Evolutionary conservation across 345 rosid species (phyloP).

Genomic region (Eutrema heterophyllum): DNA sequence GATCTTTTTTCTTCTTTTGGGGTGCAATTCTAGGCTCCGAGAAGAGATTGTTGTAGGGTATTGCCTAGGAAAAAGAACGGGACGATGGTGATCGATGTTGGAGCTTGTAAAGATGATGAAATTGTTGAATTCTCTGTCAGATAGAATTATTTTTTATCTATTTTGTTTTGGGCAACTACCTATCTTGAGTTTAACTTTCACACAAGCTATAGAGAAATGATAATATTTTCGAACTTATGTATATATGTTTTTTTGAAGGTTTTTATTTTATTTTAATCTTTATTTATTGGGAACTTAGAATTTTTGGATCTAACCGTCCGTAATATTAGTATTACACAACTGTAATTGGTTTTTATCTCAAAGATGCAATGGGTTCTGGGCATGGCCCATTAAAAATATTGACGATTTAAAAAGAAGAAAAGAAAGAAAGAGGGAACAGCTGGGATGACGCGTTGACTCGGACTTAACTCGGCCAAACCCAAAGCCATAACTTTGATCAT

Average conservation of each 20-base stretch:
- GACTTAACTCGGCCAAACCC: neutral
- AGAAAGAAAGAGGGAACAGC: neutral
- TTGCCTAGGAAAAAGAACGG: conserved; percentile 31
- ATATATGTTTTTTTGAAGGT: no score
- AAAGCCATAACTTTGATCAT: neutral
- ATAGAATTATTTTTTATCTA: neutral
- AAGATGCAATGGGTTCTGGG: no score
- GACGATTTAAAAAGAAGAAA: no score
- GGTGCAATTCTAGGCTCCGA: conserved; percentile 38
- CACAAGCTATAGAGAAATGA: neutral
- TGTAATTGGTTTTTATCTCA: no score
- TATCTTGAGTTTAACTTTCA: neutral
- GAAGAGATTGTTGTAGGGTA: conserved; percentile 56
- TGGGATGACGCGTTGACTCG: conserved; percentile 18
- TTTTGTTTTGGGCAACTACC: neutral
- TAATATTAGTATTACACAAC: no score
- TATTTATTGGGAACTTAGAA: no score
- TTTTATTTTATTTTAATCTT: no score
- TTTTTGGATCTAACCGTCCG: no score
- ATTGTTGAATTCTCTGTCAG: conserved; percentile 27
- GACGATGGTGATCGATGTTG: conserved; percentile 41
- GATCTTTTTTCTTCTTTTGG: neutral
- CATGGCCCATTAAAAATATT: no score
- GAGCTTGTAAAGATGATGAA: conserved; percentile 46
- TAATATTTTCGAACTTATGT: neutral